These are phyloP conservation scores for Podospora appendiculata DNA, from an alignment of 495 filamentous ascomycete genomes.

Conservation along the genomic window DNA sequence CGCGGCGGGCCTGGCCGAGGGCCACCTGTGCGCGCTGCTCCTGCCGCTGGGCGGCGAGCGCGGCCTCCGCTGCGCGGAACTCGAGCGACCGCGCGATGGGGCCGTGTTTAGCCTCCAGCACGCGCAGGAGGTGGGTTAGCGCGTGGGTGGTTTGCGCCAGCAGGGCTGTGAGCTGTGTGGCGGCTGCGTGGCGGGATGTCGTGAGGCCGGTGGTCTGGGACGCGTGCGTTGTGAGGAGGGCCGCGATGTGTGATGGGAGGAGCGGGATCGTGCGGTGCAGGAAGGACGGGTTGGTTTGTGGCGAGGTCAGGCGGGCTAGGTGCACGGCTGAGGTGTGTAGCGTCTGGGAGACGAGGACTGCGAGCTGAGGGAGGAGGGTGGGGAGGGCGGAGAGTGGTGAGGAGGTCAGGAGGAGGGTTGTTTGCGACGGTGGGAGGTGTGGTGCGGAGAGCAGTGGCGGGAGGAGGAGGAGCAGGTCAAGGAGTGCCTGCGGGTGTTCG, in stretches of 20 bases:
- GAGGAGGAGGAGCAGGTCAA: conserved; percentile 37
- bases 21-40: conserved; percentile 24
- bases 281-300: conserved; percentile 45
- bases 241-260: conserved; percentile 19
- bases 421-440: conserved; percentile 12
- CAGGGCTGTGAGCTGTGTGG: conserved; percentile 19
- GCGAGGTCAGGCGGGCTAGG: conserved; percentile 38
- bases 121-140: conserved; percentile 25
- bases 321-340: conserved; percentile 30
- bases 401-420: conserved; percentile 28
- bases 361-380: conserved; percentile 31
- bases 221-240: conserved; percentile 16
- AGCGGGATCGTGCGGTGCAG: conserved; percentile 41
- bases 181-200: conserved; percentile 22
- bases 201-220: conserved; percentile 20
- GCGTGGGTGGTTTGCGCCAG: conserved; percentile 19
- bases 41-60: conserved; percentile 45
- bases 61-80: conserved; percentile 47
- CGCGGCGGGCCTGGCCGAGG: conserved; percentile 17
- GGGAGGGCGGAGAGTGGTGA: conserved; percentile 35
- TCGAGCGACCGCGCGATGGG: conserved; percentile 53
- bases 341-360: conserved; percentile 28
- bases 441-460: conserved; percentile 25
- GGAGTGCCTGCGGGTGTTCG: conserved; percentile 22
- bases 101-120: conserved; percentile 54